phyloP scores from a whole-genome alignment of 345 rosid genomes.

The Sisymbrium irio region DNA sequence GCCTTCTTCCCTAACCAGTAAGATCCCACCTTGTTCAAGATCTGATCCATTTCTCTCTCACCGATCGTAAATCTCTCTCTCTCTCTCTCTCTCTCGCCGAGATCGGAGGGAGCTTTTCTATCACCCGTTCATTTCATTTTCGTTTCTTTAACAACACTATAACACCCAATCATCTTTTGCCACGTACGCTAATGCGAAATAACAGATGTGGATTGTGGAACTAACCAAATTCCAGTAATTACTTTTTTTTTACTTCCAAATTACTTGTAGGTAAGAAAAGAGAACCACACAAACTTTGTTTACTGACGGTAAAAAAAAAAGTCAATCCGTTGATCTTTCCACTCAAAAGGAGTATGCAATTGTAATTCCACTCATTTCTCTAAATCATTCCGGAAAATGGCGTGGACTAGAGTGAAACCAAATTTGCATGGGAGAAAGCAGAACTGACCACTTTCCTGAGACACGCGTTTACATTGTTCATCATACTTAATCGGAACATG shows the following conservation, averaged over 20 bases:
- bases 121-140: not conserved
- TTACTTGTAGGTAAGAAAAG: not conserved
- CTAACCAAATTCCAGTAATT: not conserved
- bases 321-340: not conserved
- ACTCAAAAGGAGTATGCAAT: not conserved
- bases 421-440: not conserved
- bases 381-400: too few relatives aligned
- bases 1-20: constrained; percentile 79
- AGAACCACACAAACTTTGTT: not conserved
- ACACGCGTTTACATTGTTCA: not conserved
- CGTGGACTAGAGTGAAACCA: not conserved
- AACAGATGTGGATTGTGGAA: not conserved
- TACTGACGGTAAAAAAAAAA: not conserved
- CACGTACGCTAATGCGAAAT: not conserved
- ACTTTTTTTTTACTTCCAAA: not conserved
- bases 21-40: constrained; percentile 86
- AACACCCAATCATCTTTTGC: not conserved
- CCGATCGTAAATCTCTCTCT: not conserved
- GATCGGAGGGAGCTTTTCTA: constrained; percentile 11
- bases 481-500: not conserved
- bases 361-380: too few relatives aligned
- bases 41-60: constrained; percentile 66
- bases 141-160: not conserved
- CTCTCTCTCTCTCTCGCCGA: constrained; percentile 14
- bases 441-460: not conserved